Evolutionary conservation across 306 rosid species (phyloP).

Genomic region (Trifolium fragiferum): DNA sequence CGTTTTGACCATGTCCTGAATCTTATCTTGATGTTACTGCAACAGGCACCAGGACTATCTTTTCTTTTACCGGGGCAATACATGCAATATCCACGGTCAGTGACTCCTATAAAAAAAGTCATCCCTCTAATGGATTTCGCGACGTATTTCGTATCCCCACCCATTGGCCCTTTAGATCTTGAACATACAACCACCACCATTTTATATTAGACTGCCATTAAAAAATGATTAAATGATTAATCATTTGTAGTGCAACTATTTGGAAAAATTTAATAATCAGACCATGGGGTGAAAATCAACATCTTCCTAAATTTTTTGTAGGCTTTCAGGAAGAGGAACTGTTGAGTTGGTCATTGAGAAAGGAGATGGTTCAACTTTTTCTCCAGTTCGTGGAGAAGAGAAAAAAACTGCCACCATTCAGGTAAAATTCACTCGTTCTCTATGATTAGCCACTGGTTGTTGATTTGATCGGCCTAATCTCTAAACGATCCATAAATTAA

Average conservation of each 20-base stretch:
- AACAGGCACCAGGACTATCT: conserved; percentile 94
- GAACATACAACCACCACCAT: background rate
- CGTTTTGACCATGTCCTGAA: conserved; percentile 29
- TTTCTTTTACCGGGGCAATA: conserved; percentile 82
- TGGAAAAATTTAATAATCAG: background rate
- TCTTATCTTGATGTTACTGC: conserved; percentile 44
- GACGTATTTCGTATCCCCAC: background rate
- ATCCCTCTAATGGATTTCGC: conserved; percentile 8
- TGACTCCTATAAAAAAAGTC: conserved; percentile 11
- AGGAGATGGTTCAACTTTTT: conserved; percentile 81
- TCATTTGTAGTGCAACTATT: conserved; percentile 5
- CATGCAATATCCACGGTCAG: conserved; percentile 80
- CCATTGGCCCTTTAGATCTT: conserved; percentile 9
- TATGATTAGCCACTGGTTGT: conserved; percentile 16
- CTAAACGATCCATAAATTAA: conserved; percentile 29
- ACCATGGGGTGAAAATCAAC: conserved; percentile 34
- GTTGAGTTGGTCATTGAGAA: conserved; percentile 84
- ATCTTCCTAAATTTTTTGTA: conserved; percentile 47
- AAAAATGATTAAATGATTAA: background rate
- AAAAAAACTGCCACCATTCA: conserved; percentile 76
- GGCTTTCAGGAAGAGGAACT: conserved; percentile 89
- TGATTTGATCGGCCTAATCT: conserved; percentile 31
- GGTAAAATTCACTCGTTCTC: conserved; percentile 50
- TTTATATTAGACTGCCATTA: background rate
- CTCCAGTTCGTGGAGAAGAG: conserved; percentile 81